A percentile compares a stretch with the other conserved stretches of the same genome.
phyloP scores from a whole-genome alignment of 805 yeast species.

The Nakazawaea ishiwadae region DNA sequence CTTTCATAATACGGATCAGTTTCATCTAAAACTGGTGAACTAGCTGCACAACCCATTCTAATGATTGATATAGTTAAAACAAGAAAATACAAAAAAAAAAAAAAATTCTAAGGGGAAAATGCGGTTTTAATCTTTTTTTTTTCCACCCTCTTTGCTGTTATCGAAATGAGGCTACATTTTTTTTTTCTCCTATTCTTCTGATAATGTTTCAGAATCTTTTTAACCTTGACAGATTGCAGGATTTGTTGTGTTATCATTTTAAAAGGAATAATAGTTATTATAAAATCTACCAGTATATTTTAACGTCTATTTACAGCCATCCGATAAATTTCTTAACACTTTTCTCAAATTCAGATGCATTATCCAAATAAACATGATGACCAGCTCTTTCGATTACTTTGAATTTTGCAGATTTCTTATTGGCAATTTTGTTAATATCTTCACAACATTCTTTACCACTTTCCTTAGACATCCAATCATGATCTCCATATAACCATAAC shows the following conservation, averaged over 20 bases:
- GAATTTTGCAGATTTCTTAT: constrained; percentile 23
- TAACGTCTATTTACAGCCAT: no score
- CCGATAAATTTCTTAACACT: constrained; percentile 23
- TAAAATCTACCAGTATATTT: no score
- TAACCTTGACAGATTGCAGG: background rate
- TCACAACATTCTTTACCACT: constrained; percentile 48
- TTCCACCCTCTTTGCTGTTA: background rate
- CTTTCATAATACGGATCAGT: constrained; percentile 51
- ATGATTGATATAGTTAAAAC: background rate
- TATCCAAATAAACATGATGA: constrained; percentile 52
- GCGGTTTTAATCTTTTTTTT: no score
- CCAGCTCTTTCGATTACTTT: constrained; percentile 41
- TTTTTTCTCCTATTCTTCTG: background rate
- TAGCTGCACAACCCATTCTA: constrained; percentile 68
- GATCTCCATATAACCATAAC: constrained; percentile 62
- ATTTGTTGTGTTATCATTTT: background rate
- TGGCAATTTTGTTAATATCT: constrained; percentile 22
- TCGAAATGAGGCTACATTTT: constrained; percentile 8
- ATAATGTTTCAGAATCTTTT: background rate
- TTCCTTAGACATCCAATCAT: constrained; percentile 65
- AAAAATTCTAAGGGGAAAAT: no score
- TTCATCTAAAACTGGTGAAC: constrained; percentile 38
- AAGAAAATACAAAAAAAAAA: no score
- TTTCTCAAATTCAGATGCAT: constrained; percentile 29
- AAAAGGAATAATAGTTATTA: no score